These are phyloP conservation scores for Chrysoporthe cubensis DNA, from an alignment of 2,329 filamentous ascomycete genomes.

Conservation along the genomic window DNA sequence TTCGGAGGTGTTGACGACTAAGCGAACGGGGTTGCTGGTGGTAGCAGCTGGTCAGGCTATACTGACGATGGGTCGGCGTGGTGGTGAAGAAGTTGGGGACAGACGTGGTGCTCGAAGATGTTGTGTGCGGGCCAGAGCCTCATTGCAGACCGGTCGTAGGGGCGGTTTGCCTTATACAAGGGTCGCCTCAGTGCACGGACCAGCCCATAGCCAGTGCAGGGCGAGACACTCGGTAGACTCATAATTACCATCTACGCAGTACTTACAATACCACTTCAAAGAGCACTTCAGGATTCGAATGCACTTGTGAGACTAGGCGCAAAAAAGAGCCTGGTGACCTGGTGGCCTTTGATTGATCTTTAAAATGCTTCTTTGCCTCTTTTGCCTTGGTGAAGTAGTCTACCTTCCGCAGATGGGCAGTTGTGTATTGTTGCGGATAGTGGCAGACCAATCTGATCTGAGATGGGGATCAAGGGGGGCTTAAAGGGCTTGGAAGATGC, in stretches of 20 bases:
- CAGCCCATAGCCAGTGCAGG: not conserved
- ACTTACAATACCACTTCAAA: not conserved
- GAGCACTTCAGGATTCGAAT: not conserved
- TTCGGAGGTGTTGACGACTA: not conserved
- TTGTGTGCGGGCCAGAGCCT: constrained; percentile 19
- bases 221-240: not conserved
- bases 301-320: not conserved
- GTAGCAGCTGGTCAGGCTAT: not conserved
- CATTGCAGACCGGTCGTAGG: constrained; percentile 21
- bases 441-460: not conserved
- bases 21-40: not conserved
- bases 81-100: constrained; percentile 14
- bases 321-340: not conserved
- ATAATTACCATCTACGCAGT: not conserved
- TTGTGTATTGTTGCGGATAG: not conserved
- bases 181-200: constrained; percentile 19
- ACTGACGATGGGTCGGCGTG: constrained; percentile 8
- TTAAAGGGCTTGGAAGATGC: not conserved
- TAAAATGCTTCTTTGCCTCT: not conserved
- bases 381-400: not conserved
- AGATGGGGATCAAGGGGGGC: not conserved
- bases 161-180: constrained; percentile 24
- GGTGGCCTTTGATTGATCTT: not conserved
- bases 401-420: not conserved
- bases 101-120: constrained; percentile 12